Evolutionary conservation across 768 basidiomycete genomes (phyloP), one percentile per base, ranked within the genome.

Genomic region (Tylopilus balloui): DNA sequence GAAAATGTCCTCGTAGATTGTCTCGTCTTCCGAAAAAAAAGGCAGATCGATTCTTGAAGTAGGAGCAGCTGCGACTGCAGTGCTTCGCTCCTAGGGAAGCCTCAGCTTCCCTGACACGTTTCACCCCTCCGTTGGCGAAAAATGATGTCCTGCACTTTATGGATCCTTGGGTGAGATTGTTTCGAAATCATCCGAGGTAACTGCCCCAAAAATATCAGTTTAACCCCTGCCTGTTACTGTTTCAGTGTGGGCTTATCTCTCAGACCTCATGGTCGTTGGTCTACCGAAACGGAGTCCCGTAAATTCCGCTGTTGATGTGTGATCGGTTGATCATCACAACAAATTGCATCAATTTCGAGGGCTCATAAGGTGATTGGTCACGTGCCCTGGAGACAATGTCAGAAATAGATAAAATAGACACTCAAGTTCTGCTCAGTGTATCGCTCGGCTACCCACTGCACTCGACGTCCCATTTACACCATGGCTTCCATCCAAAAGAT

Each of bases 401-500:
- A 32, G 32, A 50, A 42, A 56, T 38, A 57, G 31, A 57, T 43
- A 47, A 44, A 35, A 10, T 21, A 27, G 45, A 21, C 12, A 8
- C 5, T 27, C n/a, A 20, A 34, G 11, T 40, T 44, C 28, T 28
- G 28, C 21, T 23, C 24, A 21, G 5, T 10, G 31, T 32, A 17
- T 27, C 32, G 39, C 9, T 43, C 11, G n/a, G 8, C 45, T 29
- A 23, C 31, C 47, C 27, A 49, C 27, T 27, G 27, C 36, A 19
- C 19, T 29, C 21, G 24, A 47, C 35, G 6, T 12, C 39, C 15
- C 43, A 40, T 31, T 19, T 28, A 25, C 34, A 36, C 61, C 62
- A 73, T 69, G 67, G 74, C 77, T 65, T 71, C 72, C 27, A 63
- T 82, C 48, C 74, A 82, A 66, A 78, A 76, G 60, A 74, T 84